These are phyloP conservation scores for Exophiala calicioides DNA, from an alignment of 2,329 filamentous ascomycete genomes.

Conservation along the genomic window DNA sequence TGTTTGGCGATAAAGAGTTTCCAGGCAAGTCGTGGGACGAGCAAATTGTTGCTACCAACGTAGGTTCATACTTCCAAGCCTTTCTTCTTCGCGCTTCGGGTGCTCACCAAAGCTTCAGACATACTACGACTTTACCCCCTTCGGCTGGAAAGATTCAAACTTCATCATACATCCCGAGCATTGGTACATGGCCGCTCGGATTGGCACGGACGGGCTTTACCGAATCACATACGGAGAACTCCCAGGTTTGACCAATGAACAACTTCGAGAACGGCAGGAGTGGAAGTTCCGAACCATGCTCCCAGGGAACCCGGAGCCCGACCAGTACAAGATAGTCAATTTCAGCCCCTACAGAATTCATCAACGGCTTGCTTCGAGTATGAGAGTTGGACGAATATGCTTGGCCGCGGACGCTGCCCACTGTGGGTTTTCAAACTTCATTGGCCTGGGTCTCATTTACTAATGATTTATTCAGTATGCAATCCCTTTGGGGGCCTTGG, in stretches of 20 bases:
- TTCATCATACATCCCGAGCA: constrained; percentile 64
- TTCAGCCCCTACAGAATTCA: constrained; percentile 64
- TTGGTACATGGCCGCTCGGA: constrained; percentile 63
- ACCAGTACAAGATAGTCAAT: constrained; percentile 58
- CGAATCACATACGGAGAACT: constrained; percentile 65
- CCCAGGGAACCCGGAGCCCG: constrained; percentile 60
- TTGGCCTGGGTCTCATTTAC: neutral
- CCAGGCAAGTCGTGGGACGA: constrained; percentile 27
- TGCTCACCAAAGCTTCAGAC: constrained; percentile 44
- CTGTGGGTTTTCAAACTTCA: constrained; percentile 42
- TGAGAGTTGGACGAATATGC: constrained; percentile 59
- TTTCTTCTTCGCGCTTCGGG: neutral
- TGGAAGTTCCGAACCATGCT: constrained; percentile 60
- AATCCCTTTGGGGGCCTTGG: constrained; percentile 59
- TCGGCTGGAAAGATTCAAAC: constrained; percentile 34
- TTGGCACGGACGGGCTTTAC: constrained; percentile 62
- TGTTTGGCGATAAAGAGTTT: constrained; percentile 22
- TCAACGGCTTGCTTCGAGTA: constrained; percentile 59
- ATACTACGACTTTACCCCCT: constrained; percentile 62
- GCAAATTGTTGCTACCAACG: constrained; percentile 31
- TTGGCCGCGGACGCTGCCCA: constrained; percentile 65
- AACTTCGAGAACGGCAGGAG: constrained; percentile 56
- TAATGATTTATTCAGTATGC: constrained; percentile 14
- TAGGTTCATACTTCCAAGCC: constrained; percentile 11
- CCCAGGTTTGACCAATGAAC: constrained; percentile 53